A percentile compares a stretch with the other conserved stretches of the same genome.
These are phyloP conservation scores for Aspergillus baeticus DNA, from an alignment of 495 filamentous ascomycete species.

Conservation along the genomic window DNA sequence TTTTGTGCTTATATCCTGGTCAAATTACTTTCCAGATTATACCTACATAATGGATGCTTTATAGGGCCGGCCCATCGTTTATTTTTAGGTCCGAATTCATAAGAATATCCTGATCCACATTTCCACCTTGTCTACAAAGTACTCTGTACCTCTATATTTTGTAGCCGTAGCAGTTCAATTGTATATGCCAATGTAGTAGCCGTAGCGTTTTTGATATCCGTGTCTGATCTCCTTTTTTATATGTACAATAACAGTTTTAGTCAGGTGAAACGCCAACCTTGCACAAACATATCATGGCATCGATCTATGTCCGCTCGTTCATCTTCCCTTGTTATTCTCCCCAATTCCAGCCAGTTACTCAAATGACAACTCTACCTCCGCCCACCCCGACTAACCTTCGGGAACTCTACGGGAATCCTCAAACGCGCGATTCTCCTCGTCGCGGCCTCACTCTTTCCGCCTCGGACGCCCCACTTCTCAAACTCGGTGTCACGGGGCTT, in stretches of 20 bases:
- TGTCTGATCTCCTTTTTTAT: too few relatives aligned
- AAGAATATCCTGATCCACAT: neutral
- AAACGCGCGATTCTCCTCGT: constrained; percentile 66
- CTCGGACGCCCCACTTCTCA: constrained; percentile 42
- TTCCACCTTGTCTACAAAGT: too few relatives aligned
- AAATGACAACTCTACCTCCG: constrained; percentile 9
- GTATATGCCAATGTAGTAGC: neutral
- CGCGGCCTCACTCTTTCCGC: constrained; percentile 56
- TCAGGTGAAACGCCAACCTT: too few relatives aligned
- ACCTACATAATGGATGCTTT: constrained; percentile 1
- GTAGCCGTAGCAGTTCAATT: neutral
- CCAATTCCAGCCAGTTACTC: neutral
- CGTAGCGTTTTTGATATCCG: too few relatives aligned
- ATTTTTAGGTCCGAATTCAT: neutral
- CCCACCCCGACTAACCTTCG: constrained; percentile 54
- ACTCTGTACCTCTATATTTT: too few relatives aligned
- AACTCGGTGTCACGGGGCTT: constrained; percentile 44
- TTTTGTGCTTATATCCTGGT: neutral
- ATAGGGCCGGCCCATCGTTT: constrained; percentile 1
- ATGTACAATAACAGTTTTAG: too few relatives aligned
- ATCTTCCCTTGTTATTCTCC: neutral
- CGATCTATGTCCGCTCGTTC: too few relatives aligned
- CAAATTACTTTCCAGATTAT: neutral
- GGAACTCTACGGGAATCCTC: constrained; percentile 79
- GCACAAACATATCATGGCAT: too few relatives aligned